Conservation (phyloP, 352 stramenopile species). For the Phytopythium aichiense region DNA sequence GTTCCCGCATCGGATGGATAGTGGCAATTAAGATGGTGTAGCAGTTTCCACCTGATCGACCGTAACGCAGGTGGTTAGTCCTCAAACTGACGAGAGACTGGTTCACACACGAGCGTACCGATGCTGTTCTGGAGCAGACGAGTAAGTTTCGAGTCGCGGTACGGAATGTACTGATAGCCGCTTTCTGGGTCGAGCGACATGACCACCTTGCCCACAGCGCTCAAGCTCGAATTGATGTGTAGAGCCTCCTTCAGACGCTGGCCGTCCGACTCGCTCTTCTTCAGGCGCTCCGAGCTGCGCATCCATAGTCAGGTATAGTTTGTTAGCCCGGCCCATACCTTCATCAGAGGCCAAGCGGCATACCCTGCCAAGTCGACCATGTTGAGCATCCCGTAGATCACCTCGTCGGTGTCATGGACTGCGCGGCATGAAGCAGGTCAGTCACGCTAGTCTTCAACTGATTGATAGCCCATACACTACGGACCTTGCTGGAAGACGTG, state of each 20-base stretch:
- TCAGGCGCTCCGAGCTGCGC: conserved; percentile 65
- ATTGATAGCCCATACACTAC: background rate
- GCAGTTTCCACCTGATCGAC: conserved; percentile 69
- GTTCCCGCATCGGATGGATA: conserved; percentile 85
- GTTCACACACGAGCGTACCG: conserved; percentile 20
- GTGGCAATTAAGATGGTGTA: conserved; percentile 83
- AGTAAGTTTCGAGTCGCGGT: conserved; percentile 83
- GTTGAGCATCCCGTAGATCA: conserved; percentile 84
- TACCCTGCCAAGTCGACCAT: conserved; percentile 80
- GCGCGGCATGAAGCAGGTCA: background rate
- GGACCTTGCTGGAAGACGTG: conserved; percentile 81
- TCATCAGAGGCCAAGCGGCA: background rate
- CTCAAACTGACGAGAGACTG: too few species aligned
- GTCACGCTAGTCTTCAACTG: background rate
- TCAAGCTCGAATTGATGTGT: conserved; percentile 85
- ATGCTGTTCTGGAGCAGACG: conserved; percentile 84
- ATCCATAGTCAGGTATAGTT: background rate
- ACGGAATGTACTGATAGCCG: conserved; percentile 87
- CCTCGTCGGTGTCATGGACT: conserved; percentile 42
- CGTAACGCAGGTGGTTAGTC: background rate
- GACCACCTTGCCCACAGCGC: conserved; percentile 81
- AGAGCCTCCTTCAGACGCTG: conserved; percentile 82
- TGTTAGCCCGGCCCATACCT: background rate
- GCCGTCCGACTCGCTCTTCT: conserved; percentile 85
- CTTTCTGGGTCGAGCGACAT: conserved; percentile 85